Conservation (phyloP, 306 rosid genomes). For the Lathyrus tuberosus region DNA sequence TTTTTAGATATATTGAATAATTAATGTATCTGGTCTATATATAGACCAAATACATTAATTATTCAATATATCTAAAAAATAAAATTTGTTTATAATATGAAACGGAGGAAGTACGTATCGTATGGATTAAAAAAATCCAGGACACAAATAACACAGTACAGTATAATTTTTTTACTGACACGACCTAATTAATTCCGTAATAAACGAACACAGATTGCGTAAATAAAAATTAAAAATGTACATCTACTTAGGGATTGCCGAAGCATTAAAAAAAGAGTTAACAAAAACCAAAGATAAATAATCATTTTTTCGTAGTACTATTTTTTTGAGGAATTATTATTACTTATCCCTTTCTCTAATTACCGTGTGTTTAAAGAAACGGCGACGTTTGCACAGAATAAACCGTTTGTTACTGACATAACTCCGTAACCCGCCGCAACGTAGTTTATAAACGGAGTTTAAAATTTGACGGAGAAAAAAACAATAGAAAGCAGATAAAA, state of each 20-base stretch:
- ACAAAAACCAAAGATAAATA: neutral
- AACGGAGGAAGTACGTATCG: too few species aligned
- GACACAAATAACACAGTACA: neutral
- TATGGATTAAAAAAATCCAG: neutral
- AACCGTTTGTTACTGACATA: conserved; percentile 29
- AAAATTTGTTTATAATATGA: too few species aligned
- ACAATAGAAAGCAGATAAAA: conserved; percentile 17
- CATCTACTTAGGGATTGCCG: conserved; percentile 46
- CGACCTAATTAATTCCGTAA: conserved; percentile 11
- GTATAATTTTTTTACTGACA: neutral
- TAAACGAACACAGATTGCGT: conserved; percentile 1
- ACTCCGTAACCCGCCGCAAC: conserved; percentile 70
- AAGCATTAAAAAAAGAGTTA: conserved; percentile 24
- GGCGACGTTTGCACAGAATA: conserved; percentile 40
- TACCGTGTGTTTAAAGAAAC: conserved; percentile 37
- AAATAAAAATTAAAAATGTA: neutral
- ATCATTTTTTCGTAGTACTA: neutral
- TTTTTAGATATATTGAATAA: too few species aligned
- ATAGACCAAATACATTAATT: too few species aligned
- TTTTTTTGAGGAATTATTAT: too few species aligned
- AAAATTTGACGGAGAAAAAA: conserved; percentile 49
- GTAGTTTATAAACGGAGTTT: conserved; percentile 58
- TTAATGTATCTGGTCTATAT: too few species aligned
- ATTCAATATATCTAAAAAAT: too few species aligned
- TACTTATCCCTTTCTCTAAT: neutral